Evolutionary conservation across 1,139 yeast species (phyloP).

Genomic region (Hanseniaspora gamundiae): DNA sequence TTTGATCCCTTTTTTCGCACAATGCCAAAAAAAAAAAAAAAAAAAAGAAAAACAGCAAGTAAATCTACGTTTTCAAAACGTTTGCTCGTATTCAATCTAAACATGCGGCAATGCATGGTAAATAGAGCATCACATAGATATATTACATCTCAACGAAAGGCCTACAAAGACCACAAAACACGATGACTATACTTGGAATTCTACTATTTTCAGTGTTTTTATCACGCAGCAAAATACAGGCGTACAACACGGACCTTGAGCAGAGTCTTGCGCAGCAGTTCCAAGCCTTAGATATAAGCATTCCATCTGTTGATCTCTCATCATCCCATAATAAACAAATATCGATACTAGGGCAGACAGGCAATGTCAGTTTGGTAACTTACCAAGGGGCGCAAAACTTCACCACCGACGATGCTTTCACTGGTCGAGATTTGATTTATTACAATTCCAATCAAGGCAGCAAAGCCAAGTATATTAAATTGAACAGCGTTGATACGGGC

Average conservation of each 20-base stretch:
- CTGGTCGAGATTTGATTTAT: constrained; percentile 18
- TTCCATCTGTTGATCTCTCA: constrained; percentile 16
- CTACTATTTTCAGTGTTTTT: neutral
- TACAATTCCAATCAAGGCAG: constrained; percentile 15
- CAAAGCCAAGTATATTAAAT: constrained; percentile 15
- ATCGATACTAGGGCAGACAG: constrained; percentile 54
- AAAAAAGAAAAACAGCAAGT: no score
- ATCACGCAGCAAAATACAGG: neutral
- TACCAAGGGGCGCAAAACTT: constrained; percentile 43
- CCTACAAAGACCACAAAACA: no score
- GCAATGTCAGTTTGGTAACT: constrained; percentile 37
- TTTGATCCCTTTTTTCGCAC: no score
- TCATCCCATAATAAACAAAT: constrained; percentile 31
- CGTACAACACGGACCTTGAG: neutral
- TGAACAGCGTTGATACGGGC: constrained; percentile 13
- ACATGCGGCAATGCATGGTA: no score
- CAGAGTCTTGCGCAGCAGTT: constrained; percentile 1
- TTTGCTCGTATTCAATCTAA: no score
- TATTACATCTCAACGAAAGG: no score
- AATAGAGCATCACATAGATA: no score
- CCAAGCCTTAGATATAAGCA: neutral
- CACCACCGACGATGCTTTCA: constrained; percentile 17
- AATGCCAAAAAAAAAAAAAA: no score
- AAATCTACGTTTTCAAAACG: no score
- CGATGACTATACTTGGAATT: no score